A percentile compares a stretch with the other conserved stretches of the same genome.
phyloP scores from a whole-genome alignment of 306 rosid species.

The Potentilla sterilis region DNA sequence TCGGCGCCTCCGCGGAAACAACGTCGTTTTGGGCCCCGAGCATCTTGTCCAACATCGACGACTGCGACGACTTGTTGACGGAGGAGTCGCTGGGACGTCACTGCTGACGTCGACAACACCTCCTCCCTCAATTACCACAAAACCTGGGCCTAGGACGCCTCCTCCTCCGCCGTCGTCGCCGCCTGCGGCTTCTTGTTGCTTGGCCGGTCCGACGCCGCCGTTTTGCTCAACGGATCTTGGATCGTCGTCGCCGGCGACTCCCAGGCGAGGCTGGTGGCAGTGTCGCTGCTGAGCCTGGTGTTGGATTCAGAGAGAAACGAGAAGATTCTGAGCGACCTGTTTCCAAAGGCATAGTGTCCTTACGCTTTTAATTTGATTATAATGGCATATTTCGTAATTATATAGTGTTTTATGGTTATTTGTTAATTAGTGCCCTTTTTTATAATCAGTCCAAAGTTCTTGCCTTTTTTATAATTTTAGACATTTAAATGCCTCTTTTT shows the following conservation, averaged over 20 bases:
- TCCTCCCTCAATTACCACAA: conserved; percentile 37
- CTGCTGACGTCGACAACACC: too few species aligned
- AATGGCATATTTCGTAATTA: too few species aligned
- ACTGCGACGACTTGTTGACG: conserved; percentile 34
- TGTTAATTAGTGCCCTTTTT: too few species aligned
- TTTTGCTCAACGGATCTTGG: too few species aligned
- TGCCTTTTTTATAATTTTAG: too few species aligned
- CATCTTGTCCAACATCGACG: conserved; percentile 37
- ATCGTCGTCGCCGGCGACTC: conserved; percentile 71
- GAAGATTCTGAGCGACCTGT: conserved; percentile 38
- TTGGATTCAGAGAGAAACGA: conserved; percentile 50
- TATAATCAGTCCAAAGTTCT: too few species aligned
- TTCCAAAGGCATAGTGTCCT: conserved; percentile 59
- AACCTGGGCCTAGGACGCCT: conserved; percentile 56
- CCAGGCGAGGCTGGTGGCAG: conserved; percentile 60
- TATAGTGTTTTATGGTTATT: too few species aligned
- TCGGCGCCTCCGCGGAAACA: conserved; percentile 21
- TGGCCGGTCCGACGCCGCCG: too few species aligned
- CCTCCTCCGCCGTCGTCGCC: conserved; percentile 33
- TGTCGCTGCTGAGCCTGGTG: conserved; percentile 55
- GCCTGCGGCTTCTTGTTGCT: neutral
- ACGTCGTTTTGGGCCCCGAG: conserved; percentile 47
- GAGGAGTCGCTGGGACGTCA: too few species aligned
- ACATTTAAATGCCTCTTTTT: too few species aligned
- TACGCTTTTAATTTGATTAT: too few species aligned